A percentile compares a stretch with the other conserved stretches of the same genome.
These are phyloP conservation scores for Ceratocystis harringtonii DNA, from an alignment of 2,329 filamentous ascomycete species.

Conservation along the genomic window DNA sequence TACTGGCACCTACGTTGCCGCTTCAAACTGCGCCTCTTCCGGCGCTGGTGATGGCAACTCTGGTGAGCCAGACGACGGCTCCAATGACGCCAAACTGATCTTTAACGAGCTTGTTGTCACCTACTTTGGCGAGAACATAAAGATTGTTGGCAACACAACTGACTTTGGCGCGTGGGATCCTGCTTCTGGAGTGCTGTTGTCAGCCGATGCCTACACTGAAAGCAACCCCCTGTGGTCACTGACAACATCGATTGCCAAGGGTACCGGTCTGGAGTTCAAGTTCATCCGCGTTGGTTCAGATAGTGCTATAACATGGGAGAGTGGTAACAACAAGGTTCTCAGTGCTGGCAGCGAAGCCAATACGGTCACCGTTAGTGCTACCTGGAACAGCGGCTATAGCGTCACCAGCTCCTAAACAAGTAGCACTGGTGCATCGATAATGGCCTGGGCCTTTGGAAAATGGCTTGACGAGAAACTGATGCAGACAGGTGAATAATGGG, in stretches of 20 bases:
- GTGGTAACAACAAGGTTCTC: conserved; percentile 37
- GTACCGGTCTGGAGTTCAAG: conserved; percentile 49
- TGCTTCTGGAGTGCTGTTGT: conserved; percentile 38
- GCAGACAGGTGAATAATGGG: background rate
- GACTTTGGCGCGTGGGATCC: conserved; percentile 50
- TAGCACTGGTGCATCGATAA: background rate
- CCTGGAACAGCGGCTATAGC: conserved; percentile 23
- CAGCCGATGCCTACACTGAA: conserved; percentile 42
- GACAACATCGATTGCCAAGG: conserved; percentile 39
- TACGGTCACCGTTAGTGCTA: conserved; percentile 22
- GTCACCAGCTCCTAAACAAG: conserved; percentile 5
- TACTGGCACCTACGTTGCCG: conserved; percentile 33
- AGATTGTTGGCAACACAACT: conserved; percentile 43
- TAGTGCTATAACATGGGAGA: conserved; percentile 48
- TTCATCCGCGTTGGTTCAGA: conserved; percentile 45
- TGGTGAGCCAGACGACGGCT: conserved; percentile 14
- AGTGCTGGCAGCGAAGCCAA: conserved; percentile 24
- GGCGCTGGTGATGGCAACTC: conserved; percentile 19
- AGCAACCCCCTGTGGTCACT: conserved; percentile 47
- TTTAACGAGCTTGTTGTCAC: conserved; percentile 47
- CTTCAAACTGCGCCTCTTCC: conserved; percentile 22
- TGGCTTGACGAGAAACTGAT: background rate
- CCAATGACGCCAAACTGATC: conserved; percentile 30
- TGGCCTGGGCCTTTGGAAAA: background rate
- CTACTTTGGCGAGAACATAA: conserved; percentile 46